Conservation (phyloP, 2,329 filamentous ascomycete species). For the Stylonectria norvegica region DNA sequence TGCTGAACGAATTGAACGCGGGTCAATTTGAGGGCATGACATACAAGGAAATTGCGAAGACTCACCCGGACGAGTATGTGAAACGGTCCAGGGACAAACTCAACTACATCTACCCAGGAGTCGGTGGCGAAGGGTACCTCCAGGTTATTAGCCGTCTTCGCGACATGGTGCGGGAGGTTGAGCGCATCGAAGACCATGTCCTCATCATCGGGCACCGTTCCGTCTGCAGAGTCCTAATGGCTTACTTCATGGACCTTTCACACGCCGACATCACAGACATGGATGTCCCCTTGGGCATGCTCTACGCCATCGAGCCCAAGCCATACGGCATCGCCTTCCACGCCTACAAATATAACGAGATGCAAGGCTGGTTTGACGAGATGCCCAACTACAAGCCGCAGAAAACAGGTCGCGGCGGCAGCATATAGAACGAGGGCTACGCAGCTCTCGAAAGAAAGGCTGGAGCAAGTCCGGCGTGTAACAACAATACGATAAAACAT, state of each 20-base stretch:
- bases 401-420: conserved; percentile 39
- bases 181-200: conserved; percentile 94
- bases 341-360: conserved; percentile 84
- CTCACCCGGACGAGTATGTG: conserved; percentile 75
- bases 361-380: conserved; percentile 76
- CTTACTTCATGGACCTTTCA: conserved; percentile 92
- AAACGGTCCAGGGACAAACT: conserved; percentile 83
- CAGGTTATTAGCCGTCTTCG: conserved; percentile 94
- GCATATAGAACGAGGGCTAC: conserved; percentile 19
- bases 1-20: conserved; percentile 94
- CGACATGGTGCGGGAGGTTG: conserved; percentile 93
- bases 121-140: conserved; percentile 92
- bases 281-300: conserved; percentile 87
- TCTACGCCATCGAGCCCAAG: conserved; percentile 95
- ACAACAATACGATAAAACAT: too few relatives aligned
- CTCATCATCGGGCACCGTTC: conserved; percentile 90
- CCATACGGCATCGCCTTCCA: conserved; percentile 97
- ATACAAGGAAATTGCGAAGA: conserved; percentile 81
- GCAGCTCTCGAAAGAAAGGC: conserved; percentile 1
- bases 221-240: conserved; percentile 85
- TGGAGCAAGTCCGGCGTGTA: conserved; percentile 19
- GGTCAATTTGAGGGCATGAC: conserved; percentile 93
- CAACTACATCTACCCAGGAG: conserved; percentile 92
- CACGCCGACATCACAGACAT: conserved; percentile 90
- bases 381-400: conserved; percentile 78